Conservation (phyloP, 495 filamentous ascomycete species). For the Entonaema liquescens region DNA sequence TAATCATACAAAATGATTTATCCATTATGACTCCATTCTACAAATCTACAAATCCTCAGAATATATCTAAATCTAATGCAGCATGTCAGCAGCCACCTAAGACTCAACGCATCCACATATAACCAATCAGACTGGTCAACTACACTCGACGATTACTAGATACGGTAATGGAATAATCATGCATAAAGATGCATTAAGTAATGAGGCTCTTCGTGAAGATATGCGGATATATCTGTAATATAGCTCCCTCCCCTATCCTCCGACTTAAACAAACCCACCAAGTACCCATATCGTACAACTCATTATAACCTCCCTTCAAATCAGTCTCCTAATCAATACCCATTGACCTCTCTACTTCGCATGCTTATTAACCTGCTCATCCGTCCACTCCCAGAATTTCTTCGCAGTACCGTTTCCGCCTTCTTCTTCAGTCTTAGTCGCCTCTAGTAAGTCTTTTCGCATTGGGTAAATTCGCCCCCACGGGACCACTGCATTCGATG, state of each 20-base stretch:
- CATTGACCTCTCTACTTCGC: not conserved
- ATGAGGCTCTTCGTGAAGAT: not conserved
- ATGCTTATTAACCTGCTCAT: conserved; percentile 49
- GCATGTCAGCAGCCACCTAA: not conserved
- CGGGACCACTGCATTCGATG: conserved; percentile 40
- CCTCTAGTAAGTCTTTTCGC: conserved; percentile 46
- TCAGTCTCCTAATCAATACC: not conserved
- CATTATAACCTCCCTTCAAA: too few species aligned
- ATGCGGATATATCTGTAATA: too few species aligned
- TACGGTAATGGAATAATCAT: not conserved
- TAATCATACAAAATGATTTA: too few species aligned
- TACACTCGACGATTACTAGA: not conserved
- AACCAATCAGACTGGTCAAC: not conserved
- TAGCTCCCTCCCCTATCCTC: too few species aligned
- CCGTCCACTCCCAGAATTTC: conserved; percentile 55
- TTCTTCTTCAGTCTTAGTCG: conserved; percentile 40
- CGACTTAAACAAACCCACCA: too few species aligned
- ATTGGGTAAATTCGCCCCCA: conserved; percentile 42
- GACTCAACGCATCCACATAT: not conserved
- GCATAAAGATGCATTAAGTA: not conserved
- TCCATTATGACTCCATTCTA: too few species aligned
- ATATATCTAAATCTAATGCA: too few species aligned
- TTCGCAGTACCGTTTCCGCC: conserved; percentile 46
- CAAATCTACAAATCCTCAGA: too few species aligned
- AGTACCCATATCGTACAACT: too few species aligned